These are phyloP conservation scores for Diaporthe destruens DNA, from an alignment of 2,329 filamentous ascomycete species.

Conservation along the genomic window DNA sequence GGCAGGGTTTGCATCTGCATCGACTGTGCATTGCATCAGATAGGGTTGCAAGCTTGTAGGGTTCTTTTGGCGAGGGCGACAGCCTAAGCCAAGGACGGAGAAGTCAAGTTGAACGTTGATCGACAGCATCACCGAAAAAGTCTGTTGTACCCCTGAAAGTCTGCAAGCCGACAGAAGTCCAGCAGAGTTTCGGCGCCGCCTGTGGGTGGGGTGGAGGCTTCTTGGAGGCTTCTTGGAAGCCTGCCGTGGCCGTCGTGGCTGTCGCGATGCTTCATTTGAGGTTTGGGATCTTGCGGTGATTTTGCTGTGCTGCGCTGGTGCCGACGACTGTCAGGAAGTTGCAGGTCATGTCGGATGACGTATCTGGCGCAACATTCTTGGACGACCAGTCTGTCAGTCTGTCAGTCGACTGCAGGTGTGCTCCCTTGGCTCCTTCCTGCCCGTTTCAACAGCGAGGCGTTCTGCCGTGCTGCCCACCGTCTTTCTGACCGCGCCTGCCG, in stretches of 20 bases:
- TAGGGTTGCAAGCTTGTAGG: not conserved
- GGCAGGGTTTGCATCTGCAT: constrained; percentile 34
- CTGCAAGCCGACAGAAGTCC: not conserved
- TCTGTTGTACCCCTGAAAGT: constrained; percentile 3
- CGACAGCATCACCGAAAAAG: not conserved
- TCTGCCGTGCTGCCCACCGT: not conserved
- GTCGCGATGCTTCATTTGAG: constrained; percentile 7
- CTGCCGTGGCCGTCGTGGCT: not conserved
- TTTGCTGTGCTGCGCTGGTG: no score
- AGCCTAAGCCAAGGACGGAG: not conserved
- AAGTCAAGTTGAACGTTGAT: not conserved
- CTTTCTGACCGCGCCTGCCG: not conserved
- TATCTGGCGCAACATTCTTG: not conserved
- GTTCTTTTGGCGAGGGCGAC: not conserved
- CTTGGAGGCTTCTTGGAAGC: not conserved
- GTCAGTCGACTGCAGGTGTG: not conserved
- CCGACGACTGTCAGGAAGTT: not conserved
- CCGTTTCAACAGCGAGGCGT: not conserved
- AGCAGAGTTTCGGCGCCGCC: constrained; percentile 25
- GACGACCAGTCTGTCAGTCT: not conserved
- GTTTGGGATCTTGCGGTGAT: not conserved
- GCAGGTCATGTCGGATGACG: constrained; percentile 15
- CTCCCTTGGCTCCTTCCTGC: constrained; percentile 30
- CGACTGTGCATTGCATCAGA: constrained; percentile 39
- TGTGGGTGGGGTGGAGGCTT: not conserved